These are phyloP conservation scores for Antitrichia curtipendula DNA, from an alignment of 225 moss, liverwort and hornwort species.

Conservation along the genomic window DNA sequence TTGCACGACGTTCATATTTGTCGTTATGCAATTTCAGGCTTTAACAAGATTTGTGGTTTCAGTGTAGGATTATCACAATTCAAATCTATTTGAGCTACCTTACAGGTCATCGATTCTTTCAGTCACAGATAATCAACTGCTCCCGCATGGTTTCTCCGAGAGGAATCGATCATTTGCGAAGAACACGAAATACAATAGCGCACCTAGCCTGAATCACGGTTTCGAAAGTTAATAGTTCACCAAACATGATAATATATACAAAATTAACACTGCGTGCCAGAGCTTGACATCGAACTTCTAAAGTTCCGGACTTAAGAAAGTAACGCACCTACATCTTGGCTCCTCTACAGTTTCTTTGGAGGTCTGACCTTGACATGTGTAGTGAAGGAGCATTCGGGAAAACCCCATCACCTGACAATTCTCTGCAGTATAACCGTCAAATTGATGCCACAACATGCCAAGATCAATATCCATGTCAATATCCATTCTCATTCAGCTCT, in stretches of 20 bases:
- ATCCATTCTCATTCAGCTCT: background rate
- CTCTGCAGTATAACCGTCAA: background rate
- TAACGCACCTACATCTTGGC: background rate
- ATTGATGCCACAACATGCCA: background rate
- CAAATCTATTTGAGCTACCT: background rate
- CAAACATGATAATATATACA: background rate
- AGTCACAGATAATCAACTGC: background rate
- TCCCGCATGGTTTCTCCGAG: background rate
- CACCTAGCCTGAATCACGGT: background rate
- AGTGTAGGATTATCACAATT: background rate
- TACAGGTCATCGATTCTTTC: background rate
- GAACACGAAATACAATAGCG: background rate
- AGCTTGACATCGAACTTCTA: background rate
- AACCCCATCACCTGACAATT: background rate
- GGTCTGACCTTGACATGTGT: background rate
- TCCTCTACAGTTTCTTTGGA: background rate
- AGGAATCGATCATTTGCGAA: background rate
- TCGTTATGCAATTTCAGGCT: background rate
- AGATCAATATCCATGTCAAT: background rate
- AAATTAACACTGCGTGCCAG: background rate
- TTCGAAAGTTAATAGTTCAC: background rate
- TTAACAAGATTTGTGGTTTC: background rate
- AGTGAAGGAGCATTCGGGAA: background rate
- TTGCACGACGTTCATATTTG: background rate
- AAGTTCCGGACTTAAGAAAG: background rate